Evolutionary conservation across 768 basidiomycete species (phyloP).

Genomic region (Steccherinum ochraceum): DNA sequence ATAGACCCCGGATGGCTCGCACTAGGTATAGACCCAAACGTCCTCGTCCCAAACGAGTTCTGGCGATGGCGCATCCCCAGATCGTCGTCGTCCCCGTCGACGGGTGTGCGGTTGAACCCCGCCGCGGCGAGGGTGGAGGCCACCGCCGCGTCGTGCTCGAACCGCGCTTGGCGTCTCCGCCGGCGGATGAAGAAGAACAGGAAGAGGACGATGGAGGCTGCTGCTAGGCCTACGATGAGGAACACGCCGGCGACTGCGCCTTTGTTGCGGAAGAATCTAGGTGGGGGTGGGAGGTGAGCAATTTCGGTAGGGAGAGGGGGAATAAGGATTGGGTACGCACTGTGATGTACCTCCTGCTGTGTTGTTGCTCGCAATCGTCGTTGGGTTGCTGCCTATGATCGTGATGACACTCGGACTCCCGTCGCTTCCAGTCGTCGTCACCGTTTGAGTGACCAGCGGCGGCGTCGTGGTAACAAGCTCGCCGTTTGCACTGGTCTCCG

Average conservation of each 20-base stretch:
- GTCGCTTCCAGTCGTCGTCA: conserved; percentile 47
- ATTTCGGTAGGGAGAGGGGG: not conserved
- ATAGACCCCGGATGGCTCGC: not conserved
- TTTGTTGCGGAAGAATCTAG: conserved; percentile 80
- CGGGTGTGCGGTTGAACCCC: conserved; percentile 58
- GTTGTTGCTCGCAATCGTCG: conserved; percentile 43
- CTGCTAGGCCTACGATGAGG: conserved; percentile 80
- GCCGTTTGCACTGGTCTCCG: conserved; percentile 50
- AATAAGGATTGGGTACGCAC: conserved; percentile 33
- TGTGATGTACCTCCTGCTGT: conserved; percentile 35
- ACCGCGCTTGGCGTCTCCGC: conserved; percentile 48
- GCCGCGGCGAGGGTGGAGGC: conserved; percentile 69
- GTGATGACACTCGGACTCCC: conserved; percentile 57
- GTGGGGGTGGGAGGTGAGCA: not conserved
- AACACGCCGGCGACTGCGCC: conserved; percentile 93
- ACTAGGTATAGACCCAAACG: not conserved
- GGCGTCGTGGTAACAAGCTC: conserved; percentile 44
- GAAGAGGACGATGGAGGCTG: conserved; percentile 60
- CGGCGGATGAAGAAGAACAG: conserved; percentile 66
- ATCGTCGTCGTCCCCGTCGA: conserved; percentile 63
- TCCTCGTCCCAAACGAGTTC: conserved; percentile 8
- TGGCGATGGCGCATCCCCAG: conserved; percentile 11
- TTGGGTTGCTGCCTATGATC: conserved; percentile 62
- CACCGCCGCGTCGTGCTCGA: conserved; percentile 69
- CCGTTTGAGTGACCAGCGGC: conserved; percentile 46